Evolutionary conservation across 352 stramenopile species (phyloP), one percentile per base, ranked within the genome.

Genomic region (Lagenidium giganteum): DNA sequence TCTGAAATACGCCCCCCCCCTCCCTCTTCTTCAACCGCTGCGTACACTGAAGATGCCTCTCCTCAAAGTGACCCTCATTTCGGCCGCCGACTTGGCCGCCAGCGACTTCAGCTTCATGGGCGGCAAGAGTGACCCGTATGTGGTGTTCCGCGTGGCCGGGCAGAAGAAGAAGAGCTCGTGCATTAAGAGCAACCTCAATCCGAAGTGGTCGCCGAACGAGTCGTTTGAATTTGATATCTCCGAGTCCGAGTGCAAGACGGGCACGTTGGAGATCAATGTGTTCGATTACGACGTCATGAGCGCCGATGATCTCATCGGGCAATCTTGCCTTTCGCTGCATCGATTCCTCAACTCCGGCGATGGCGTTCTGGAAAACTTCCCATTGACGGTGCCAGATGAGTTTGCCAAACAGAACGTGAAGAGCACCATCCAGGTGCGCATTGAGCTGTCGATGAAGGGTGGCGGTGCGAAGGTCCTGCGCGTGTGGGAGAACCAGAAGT

Each of bases 101-200:
- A 82, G 68, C 34, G 78, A 90, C 57, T 85, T 67, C 37, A 71
- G 42, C 44, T 41, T 85, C 31, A 42, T 49, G 17, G 70, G 74
- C 40, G 64, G 62, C 25, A 86, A 81, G 54, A 90, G 74, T 46
- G 78, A 90, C 42, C 78, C 78, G 50, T 90, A 85, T 47, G 72
- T 90, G 46, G 61, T 75, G 8, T 52, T 90, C 39, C 58, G 68
- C 11, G 53, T 87, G 8, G 65, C 65, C 38, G 61, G 64, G 17
- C 47, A 69, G 39, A 64, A 64, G 35, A 63, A 75, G 52, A 70
- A 76, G 57, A 90, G 65, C 42, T 60, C 62, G 8, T 83, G 65
- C 47, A 54, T 84, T 48, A 70, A 70, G 44, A 83, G 76, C 34
- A 61, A 61, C 14, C 62, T 90, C n/a, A 75, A 90, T 39, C 78